Evolutionary conservation across 805 yeast species (phyloP).

Genomic region (Saturnispora sekii): DNA sequence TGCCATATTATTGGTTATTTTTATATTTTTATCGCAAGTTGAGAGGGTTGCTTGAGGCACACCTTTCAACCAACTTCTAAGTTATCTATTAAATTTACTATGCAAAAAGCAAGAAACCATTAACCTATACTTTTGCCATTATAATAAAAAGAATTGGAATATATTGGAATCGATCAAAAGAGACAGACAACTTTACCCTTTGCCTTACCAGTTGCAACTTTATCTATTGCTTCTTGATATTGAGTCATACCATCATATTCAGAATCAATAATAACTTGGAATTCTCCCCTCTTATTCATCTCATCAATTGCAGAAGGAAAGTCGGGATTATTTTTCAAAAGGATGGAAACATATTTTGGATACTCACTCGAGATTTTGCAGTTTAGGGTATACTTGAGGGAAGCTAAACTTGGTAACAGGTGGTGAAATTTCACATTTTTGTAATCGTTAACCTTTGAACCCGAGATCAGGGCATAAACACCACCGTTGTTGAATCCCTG

Average conservation of each 20-base stretch:
- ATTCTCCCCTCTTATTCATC: slow-evolving; percentile 35
- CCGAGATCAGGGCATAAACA: slow-evolving; percentile 44
- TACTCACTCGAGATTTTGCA: slow-evolving; percentile 14
- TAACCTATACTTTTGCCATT: too few species aligned
- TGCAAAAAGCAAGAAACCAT: too few species aligned
- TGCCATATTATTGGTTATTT: not conserved
- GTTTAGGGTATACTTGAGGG: slow-evolving; percentile 9
- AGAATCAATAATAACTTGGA: slow-evolving; percentile 44
- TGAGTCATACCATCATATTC: slow-evolving; percentile 37
- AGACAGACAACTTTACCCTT: slow-evolving; percentile 56
- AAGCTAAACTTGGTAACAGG: slow-evolving; percentile 17
- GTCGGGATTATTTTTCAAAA: slow-evolving; percentile 8
- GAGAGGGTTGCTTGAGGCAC: too few species aligned
- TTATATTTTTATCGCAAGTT: not conserved
- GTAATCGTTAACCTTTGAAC: slow-evolving; percentile 40
- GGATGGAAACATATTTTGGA: slow-evolving; percentile 6
- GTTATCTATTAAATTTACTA: not conserved
- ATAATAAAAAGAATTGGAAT: not conserved
- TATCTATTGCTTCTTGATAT: slow-evolving; percentile 40
- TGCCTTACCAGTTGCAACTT: slow-evolving; percentile 37
- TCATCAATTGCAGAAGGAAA: slow-evolving; percentile 29
- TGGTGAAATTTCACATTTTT: slow-evolving; percentile 18
- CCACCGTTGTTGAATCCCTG: slow-evolving; percentile 39
- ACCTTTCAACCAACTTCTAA: not conserved
- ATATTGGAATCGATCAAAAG: not conserved